Evolutionary conservation across 2,329 filamentous ascomycete species (phyloP), one percentile per base, ranked within the genome.

Genomic region (Emmonsia crescens): DNA sequence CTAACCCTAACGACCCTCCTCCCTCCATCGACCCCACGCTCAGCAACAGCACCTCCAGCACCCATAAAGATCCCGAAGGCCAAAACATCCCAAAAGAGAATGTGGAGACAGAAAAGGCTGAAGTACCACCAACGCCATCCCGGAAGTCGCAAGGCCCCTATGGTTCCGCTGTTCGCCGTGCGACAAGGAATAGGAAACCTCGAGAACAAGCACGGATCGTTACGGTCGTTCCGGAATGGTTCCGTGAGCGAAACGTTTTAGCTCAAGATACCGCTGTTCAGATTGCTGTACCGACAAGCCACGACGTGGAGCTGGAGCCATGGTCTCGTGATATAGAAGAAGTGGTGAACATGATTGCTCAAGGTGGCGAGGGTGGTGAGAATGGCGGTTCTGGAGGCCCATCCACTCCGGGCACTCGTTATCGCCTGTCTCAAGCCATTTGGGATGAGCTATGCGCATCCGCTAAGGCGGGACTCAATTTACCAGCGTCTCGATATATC

Each of bases 361-460:
- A 64, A 1, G 72, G 72, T 29, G 71, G 69, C 29, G 65, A 67
- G 21, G 68, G 66, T 24, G 67, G 66, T 4, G 64, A 70, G 14
- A 67, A 70, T 1, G 62, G 66, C 33, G 60, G 63, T 3, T 62
- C 67, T 0, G 65, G 61, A 38, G 66, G 63, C n/a, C 60, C 67
- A 14, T 19, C 65, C 8, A 52, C 59, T 24, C 52, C 64, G 6
- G 66, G 69, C 10, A 64, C 69, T 54, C 72, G 74, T 27, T 64
- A 66, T 46, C 56, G 59, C 27, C 66, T 79, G 54, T 72, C 72
- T 24, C 71, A 76, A 52, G 70, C 72, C 33, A 63, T 78, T 27
- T 79, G 76, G 76, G 71, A 75, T 59, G 80, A 83, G 67, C 75
- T 85, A 48, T 71, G 75, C 14, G 77, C 81, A 19, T 78, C 78